Evolutionary conservation across 2,329 filamentous ascomycete genomes (phyloP).

Genomic region (Botryosphaeria dothidea): DNA sequence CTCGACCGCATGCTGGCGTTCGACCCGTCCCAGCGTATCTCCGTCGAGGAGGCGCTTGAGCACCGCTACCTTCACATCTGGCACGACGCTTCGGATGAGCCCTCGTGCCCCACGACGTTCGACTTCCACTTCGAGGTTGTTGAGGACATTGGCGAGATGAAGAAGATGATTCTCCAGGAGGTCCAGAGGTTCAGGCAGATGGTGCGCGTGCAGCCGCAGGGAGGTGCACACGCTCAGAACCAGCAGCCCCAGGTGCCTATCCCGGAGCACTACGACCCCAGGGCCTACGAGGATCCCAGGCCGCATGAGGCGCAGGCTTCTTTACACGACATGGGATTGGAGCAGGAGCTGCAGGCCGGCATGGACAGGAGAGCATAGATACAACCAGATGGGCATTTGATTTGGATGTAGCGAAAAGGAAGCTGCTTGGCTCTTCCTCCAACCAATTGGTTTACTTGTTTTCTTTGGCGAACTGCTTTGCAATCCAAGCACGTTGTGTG

Average conservation of each 20-base stretch:
- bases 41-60: slow-evolving; percentile 91
- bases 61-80: slow-evolving; percentile 97
- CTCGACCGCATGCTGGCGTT: slow-evolving; percentile 98
- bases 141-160: slow-evolving; percentile 93
- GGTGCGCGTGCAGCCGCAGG: slow-evolving; percentile 46
- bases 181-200: slow-evolving; percentile 78
- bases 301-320: slow-evolving; percentile 54
- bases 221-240: slow-evolving; percentile 30
- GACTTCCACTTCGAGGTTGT: slow-evolving; percentile 99
- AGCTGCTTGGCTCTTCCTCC: neutral
- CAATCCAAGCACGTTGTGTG: neutral
- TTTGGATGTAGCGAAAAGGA: slow-evolving; percentile 13
- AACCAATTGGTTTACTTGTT: neutral
- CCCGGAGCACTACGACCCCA: slow-evolving; percentile 60
- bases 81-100: slow-evolving; percentile 97
- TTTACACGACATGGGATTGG: slow-evolving; percentile 17
- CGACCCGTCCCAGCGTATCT: slow-evolving; percentile 89
- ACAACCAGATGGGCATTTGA: slow-evolving; percentile 4
- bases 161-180: slow-evolving; percentile 95
- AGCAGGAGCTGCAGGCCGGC: slow-evolving; percentile 20
- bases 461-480: slow-evolving; percentile 7
- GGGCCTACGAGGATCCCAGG: slow-evolving; percentile 61
- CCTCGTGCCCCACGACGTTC: slow-evolving; percentile 88
- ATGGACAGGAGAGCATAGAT: slow-evolving; percentile 20
- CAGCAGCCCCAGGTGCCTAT: slow-evolving; percentile 61